phyloP scores from a whole-genome alignment of 2,329 filamentous ascomycete genomes.

The Westerdykella ornata region DNA sequence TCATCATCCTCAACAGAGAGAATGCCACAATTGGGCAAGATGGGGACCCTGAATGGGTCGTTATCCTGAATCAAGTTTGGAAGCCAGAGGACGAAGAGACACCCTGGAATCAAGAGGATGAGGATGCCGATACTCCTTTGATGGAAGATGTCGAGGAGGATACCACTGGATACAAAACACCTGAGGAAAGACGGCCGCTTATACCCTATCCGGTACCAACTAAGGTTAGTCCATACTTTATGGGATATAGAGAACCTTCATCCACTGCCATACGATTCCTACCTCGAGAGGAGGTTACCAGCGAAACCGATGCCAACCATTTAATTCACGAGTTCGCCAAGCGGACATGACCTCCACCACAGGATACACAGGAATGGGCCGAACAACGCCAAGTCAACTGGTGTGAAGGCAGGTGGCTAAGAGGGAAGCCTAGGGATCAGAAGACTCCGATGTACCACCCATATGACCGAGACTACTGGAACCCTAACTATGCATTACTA shows the following conservation, averaged over 20 bases:
- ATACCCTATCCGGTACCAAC: background rate
- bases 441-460: background rate
- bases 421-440: background rate
- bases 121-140: background rate
- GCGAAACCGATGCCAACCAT: background rate
- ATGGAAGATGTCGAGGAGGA: background rate
- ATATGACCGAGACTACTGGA: background rate
- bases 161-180: background rate
- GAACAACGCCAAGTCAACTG: background rate
- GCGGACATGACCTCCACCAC: background rate
- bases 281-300: background rate
- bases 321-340: too few species aligned
- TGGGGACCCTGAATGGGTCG: background rate
- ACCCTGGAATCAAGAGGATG: too few species aligned
- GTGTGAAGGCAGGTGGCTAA: background rate
- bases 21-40: background rate
- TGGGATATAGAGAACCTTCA: background rate
- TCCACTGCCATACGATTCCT: background rate
- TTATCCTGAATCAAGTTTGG: background rate
- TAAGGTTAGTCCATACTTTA: background rate
- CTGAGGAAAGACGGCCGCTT: background rate
- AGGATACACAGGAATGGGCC: background rate
- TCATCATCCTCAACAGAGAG: background rate
- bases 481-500: background rate
- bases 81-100: background rate